These are phyloP conservation scores for Termitomyces bulborhizus DNA, from an alignment of 768 basidiomycete genomes.

Conservation along the genomic window DNA sequence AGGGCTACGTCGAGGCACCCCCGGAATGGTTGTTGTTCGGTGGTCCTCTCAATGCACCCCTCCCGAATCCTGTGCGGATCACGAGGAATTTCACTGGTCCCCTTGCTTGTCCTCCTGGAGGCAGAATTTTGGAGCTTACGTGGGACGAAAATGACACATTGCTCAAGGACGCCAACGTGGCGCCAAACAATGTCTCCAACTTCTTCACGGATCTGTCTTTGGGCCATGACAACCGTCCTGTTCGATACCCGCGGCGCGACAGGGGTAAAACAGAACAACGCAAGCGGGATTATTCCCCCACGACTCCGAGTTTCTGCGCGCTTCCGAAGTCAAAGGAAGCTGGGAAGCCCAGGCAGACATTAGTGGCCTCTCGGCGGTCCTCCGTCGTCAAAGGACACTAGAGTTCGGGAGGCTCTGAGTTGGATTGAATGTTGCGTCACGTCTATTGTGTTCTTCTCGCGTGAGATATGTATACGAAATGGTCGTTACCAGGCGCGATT, in stretches of 20 bases:
- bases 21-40: conserved; percentile 2
- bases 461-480: neutral
- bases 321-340: neutral
- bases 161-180: neutral
- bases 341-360: neutral
- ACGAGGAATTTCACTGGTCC: neutral
- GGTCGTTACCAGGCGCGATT: neutral
- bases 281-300: neutral
- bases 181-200: neutral
- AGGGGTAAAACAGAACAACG: neutral
- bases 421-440: neutral
- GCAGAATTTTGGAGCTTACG: neutral
- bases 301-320: neutral
- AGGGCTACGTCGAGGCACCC: neutral
- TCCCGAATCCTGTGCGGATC: neutral
- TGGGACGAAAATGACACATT: neutral
- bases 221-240: neutral
- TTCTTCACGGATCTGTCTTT: neutral
- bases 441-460: neutral
- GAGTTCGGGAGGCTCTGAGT: neutral
- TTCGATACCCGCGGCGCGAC: neutral
- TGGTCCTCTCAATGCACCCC: conserved; percentile 1
- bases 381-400: neutral
- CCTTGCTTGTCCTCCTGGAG: conserved; percentile 1
- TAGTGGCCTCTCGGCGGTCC: neutral